phyloP scores from a whole-genome alignment of 2,329 filamentous ascomycete species.

The Microdochium paspali region DNA sequence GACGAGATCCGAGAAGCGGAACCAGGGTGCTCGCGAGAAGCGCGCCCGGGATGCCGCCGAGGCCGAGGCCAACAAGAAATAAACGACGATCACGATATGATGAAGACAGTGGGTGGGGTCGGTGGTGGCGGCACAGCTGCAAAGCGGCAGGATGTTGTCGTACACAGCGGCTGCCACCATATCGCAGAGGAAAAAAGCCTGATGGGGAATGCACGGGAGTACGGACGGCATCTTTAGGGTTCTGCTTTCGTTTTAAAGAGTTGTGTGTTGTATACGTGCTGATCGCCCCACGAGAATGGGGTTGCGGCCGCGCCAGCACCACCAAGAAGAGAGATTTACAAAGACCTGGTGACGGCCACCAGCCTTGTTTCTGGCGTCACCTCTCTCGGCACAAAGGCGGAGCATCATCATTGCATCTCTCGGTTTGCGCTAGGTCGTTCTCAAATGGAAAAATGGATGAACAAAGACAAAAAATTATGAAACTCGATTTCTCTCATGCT shows the following conservation, averaged over 20 bases:
- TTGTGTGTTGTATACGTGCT: background rate
- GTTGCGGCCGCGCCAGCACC: background rate
- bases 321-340: conserved; percentile 7
- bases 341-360: background rate
- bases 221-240: conserved; percentile 23
- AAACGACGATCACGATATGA: conserved; percentile 28
- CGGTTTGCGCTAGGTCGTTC: conserved; percentile 21
- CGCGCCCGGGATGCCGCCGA: conserved; percentile 80
- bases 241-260: conserved; percentile 21
- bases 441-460: conserved; percentile 20
- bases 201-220: conserved; percentile 20
- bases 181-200: conserved; percentile 9
- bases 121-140: conserved; percentile 5
- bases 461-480: conserved; percentile 9
- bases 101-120: conserved; percentile 2
- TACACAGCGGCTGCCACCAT: background rate
- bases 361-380: conserved; percentile 3
- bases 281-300: background rate
- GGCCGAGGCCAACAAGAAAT: conserved; percentile 81
- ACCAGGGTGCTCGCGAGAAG: conserved; percentile 84
- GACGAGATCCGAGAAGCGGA: conserved; percentile 73
- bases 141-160: conserved; percentile 4
- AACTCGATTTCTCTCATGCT: background rate
- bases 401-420: conserved; percentile 20
- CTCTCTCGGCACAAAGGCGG: conserved; percentile 11